A percentile compares a stretch with the other conserved stretches of the same genome.
phyloP scores from a whole-genome alignment of 2,329 filamentous ascomycete genomes.

The Cordyceps militaris region DNA sequence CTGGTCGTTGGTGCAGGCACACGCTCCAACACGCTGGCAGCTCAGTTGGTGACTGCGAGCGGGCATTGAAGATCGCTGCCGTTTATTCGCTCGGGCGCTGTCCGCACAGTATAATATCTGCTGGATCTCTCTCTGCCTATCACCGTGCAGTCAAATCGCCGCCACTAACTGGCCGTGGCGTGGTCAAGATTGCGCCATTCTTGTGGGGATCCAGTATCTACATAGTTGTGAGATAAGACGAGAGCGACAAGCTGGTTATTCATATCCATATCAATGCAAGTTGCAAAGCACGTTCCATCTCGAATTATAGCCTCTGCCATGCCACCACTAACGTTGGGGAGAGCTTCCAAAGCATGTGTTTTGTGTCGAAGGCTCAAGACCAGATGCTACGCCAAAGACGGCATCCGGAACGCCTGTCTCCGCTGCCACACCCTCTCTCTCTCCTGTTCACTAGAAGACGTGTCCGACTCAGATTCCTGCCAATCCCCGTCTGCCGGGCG shows the following conservation, averaged over 20 bases:
- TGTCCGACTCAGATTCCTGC: not conserved
- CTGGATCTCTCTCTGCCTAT: not conserved
- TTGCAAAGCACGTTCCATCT: not conserved
- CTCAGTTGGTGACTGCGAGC: too few relatives aligned
- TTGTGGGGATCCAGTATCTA: not conserved
- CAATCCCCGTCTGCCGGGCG: not conserved
- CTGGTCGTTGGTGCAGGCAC: too few relatives aligned
- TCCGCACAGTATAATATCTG: too few relatives aligned
- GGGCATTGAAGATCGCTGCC: too few relatives aligned
- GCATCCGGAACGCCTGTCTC: constrained; percentile 16
- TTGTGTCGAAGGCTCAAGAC: constrained; percentile 22
- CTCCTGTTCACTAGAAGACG: constrained; percentile 16
- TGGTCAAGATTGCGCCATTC: not conserved
- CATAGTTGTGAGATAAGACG: not conserved
- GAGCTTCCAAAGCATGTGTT: constrained; percentile 22
- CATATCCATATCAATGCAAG: not conserved
- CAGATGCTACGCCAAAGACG: constrained; percentile 18
- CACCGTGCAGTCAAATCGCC: not conserved
- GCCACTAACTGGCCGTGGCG: not conserved
- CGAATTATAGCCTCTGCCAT: constrained; percentile 12
- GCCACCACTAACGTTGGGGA: constrained; percentile 18
- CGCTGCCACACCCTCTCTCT: constrained; percentile 21
- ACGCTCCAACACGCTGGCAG: too few relatives aligned
- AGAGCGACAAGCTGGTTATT: not conserved
- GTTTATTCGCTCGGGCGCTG: too few relatives aligned